Percentiles rank a stretch among this genome's conserved stretches.
Evolutionary conservation across 768 basidiomycete genomes (phyloP).

Genomic region (Boletus vermiculosoides): DNA sequence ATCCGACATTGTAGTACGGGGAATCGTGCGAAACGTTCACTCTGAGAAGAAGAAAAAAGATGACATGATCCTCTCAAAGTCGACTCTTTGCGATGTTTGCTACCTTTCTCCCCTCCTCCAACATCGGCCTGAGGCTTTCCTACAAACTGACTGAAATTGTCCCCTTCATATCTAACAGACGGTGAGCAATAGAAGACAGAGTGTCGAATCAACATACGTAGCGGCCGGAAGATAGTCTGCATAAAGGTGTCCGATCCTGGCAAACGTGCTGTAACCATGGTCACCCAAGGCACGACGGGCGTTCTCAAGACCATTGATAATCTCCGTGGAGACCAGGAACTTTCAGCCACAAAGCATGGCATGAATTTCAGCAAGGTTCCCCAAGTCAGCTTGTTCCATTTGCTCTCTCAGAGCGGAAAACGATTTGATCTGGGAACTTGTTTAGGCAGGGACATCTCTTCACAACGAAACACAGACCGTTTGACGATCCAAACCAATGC

Average conservation of each 20-base stretch:
- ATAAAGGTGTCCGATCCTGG: constrained; percentile 64
- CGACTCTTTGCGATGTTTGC: constrained; percentile 17
- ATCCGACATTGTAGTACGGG: no score
- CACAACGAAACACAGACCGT: constrained; percentile 42
- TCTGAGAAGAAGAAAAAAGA: no score
- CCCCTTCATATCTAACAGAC: constrained; percentile 62
- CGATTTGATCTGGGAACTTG: constrained; percentile 39
- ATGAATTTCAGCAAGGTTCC: constrained; percentile 69
- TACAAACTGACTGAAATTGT: constrained; percentile 50
- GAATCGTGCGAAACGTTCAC: no score
- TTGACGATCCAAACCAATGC: constrained; percentile 58
- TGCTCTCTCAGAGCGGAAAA: constrained; percentile 50
- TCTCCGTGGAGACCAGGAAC: constrained; percentile 50
- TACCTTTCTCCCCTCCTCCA: constrained; percentile 22
- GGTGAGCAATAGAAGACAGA: neutral
- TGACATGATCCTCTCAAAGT: constrained; percentile 10
- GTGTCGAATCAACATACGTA: constrained; percentile 44
- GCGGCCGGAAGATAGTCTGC: constrained; percentile 63
- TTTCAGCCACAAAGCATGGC: constrained; percentile 70
- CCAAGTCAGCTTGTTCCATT: constrained; percentile 55
- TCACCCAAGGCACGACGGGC: constrained; percentile 74
- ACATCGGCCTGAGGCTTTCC: constrained; percentile 28
- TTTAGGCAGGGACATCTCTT: neutral
- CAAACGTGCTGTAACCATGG: constrained; percentile 70
- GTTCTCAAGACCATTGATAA: constrained; percentile 58